Evolutionary conservation across 148 eudicot species (phyloP).

Genomic region (Salicornia ramosissima): DNA sequence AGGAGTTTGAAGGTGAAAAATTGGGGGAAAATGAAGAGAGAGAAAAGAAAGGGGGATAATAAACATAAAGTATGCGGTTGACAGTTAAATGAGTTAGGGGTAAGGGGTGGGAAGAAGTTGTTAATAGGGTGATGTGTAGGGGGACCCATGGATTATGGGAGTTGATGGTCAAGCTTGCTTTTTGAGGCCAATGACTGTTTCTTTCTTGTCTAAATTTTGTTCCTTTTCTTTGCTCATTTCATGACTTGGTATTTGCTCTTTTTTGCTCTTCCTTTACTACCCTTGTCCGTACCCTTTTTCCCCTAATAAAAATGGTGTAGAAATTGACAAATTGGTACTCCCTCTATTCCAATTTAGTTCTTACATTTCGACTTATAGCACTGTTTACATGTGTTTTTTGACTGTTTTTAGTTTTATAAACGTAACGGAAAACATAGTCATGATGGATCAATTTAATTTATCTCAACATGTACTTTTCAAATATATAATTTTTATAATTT

Average conservation of each 20-base stretch:
- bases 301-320: too few relatives aligned
- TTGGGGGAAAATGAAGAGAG: background rate
- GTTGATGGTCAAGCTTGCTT: slow-evolving; percentile 30
- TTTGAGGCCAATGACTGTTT: slow-evolving; percentile 22
- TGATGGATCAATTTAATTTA: too few relatives aligned
- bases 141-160: slow-evolving; percentile 20
- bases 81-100: slow-evolving; percentile 20
- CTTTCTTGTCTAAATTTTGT: slow-evolving; percentile 9
- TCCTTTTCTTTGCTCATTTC: background rate
- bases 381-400: too few relatives aligned
- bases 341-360: too few relatives aligned
- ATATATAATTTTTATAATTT: too few relatives aligned
- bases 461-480: too few relatives aligned
- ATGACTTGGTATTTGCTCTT: slow-evolving; percentile 14
- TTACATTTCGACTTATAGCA: too few relatives aligned
- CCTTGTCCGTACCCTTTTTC: too few relatives aligned
- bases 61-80: slow-evolving; percentile 25
- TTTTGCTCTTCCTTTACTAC: slow-evolving; percentile 4
- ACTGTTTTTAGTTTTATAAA: too few relatives aligned
- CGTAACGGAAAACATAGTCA: too few relatives aligned
- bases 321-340: too few relatives aligned
- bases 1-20: background rate
- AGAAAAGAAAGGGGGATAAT: background rate
- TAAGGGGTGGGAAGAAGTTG: background rate
- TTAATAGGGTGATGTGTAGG: slow-evolving; percentile 13